Base-by-base conservation (phyloP, 345 rosid genomes). In the Salix caprea region DNA sequence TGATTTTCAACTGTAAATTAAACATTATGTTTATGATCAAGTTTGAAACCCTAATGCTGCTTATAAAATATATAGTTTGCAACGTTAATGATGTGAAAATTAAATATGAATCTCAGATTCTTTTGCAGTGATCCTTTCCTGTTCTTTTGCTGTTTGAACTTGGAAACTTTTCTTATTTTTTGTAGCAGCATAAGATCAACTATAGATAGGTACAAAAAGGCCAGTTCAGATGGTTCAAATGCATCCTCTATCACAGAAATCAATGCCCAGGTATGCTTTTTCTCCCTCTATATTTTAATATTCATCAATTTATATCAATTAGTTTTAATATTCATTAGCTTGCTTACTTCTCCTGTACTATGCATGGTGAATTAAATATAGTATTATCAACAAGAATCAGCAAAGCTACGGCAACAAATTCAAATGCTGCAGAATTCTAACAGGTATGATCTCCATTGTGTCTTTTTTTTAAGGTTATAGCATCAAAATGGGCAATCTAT, bases 301-400 rank as follows among this genome's bases (percentile, higher is more conserved):
- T 7, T 18, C 3, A 18, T 5, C 13, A 40, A 11, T 42, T 42
- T 10, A 10, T 11, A 10, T 12, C 46, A 42, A 42, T 12, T 42
- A 9, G 46, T 42, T 42, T 40, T 42, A 42, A 18, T 36, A 10
- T n/a, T 58, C 14, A 3, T 58, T 48, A 2, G 19, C 28, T 4
- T 7, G 11, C 34, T 40, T 16, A n/a, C 39, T 70, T 48, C 16
- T 46, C 39, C 60, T 71, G 32, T 8, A 32, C 19, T 7, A 48
- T 28, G 50, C 19, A 68, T 10, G 69, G 1, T 65, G 72, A 66
- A 21, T 54, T 71, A 34, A 19, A 70, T 79, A 56, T 80, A 96
- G 99, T 96, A 94, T 79, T 94, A 96, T 80, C 98, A 96, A 72
- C 98, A 94, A 84, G 99, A 96, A 81, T 96, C 97, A 56, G 94